Evolutionary conservation across 805 yeast species (phyloP).

Genomic region (Metschnikowia proteae): DNA sequence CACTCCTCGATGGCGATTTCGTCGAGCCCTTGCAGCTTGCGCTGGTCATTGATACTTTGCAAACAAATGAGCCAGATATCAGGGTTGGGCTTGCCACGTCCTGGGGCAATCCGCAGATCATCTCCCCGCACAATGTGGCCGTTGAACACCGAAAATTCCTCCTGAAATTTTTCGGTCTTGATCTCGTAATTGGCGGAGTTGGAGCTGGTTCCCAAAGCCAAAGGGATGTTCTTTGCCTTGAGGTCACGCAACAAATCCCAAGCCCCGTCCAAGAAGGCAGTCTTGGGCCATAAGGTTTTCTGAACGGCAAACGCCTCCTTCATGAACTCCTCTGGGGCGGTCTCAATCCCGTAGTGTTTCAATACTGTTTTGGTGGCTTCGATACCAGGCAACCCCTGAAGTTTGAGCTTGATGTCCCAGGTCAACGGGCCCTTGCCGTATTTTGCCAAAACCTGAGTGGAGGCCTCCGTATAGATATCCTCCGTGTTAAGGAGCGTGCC

Average conservation of each 20-base stretch:
- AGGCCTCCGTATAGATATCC: conserved; percentile 79
- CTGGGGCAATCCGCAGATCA: conserved; percentile 74
- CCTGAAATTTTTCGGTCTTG: conserved; percentile 67
- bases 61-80: conserved; percentile 89
- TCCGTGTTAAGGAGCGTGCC: conserved; percentile 92
- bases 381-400: conserved; percentile 91
- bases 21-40: conserved; percentile 36
- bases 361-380: conserved; percentile 64
- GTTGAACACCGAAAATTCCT: conserved; percentile 62
- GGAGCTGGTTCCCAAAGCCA: conserved; percentile 91
- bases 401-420: conserved; percentile 83
- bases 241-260: conserved; percentile 58
- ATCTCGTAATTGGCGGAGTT: conserved; percentile 53
- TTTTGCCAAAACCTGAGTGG: conserved; percentile 59
- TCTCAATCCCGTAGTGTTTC: conserved; percentile 51
- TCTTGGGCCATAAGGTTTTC: conserved; percentile 55
- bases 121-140: conserved; percentile 81
- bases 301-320: conserved; percentile 52
- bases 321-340: conserved; percentile 65
- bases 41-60: conserved; percentile 57
- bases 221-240: conserved; percentile 55
- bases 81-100: conserved; percentile 91
- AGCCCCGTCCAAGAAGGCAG: conserved; percentile 82
- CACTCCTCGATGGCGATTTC: conserved; percentile 72
- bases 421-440: conserved; percentile 78